These are phyloP conservation scores for Linaria vulgaris DNA, from an alignment of 257 asterid species.

Conservation along the genomic window DNA sequence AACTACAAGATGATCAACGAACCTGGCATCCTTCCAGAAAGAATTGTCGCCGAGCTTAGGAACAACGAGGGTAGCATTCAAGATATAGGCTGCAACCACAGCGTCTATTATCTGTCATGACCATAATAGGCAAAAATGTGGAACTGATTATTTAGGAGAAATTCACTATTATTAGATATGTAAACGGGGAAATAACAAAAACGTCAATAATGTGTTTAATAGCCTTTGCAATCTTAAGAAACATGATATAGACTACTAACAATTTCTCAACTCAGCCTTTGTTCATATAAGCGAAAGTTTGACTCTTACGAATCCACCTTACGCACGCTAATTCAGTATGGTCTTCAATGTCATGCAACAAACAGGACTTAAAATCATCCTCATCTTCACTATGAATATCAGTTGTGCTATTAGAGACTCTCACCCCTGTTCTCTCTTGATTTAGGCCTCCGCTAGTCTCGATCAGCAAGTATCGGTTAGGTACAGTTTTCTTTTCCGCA, in stretches of 20 bases:
- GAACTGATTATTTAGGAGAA: no score
- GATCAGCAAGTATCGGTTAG: slow-evolving; percentile 57
- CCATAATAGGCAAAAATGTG: slow-evolving; percentile 14
- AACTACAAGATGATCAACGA: background rate
- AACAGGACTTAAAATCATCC: background rate
- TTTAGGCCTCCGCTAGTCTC: slow-evolving; percentile 85
- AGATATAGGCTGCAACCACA: slow-evolving; percentile 72
- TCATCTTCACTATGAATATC: no score
- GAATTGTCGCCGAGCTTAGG: slow-evolving; percentile 74
- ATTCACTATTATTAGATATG: no score
- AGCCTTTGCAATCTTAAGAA: no score
- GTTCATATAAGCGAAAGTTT: no score
- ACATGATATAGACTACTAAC: no score
- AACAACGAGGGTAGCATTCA: slow-evolving; percentile 68
- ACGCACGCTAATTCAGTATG: background rate
- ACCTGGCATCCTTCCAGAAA: slow-evolving; percentile 86
- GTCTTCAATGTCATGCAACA: background rate
- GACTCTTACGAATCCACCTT: no score
- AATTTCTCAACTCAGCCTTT: no score
- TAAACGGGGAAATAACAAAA: no score
- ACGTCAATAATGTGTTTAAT: no score
- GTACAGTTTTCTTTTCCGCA: slow-evolving; percentile 36
- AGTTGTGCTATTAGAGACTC: no score
- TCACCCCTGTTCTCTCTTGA: slow-evolving; percentile 89
- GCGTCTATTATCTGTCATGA: slow-evolving; percentile 79